Conservation (phyloP, 108 stramenopile species). For the Nitzschia sp. region DNA sequence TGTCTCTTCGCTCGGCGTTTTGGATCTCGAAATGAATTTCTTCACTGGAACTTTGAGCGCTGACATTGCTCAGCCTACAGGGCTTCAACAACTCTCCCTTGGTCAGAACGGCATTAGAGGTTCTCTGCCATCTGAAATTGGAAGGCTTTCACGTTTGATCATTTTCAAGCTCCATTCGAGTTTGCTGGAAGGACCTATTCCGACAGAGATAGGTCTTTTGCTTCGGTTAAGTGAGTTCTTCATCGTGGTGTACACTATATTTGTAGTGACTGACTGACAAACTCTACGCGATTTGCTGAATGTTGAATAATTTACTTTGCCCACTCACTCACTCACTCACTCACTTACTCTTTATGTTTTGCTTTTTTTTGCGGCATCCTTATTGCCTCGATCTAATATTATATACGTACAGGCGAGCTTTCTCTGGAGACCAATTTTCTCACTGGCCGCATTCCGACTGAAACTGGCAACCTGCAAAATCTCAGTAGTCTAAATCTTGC, state of each 20-base stretch:
- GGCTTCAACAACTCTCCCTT: not conserved
- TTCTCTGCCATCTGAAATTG: constrained; percentile 19
- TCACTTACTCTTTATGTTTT: not conserved
- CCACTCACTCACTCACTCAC: too few relatives aligned
- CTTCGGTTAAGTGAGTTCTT: not conserved
- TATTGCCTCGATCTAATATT: too few relatives aligned
- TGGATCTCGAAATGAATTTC: not conserved
- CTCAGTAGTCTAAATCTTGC: not conserved
- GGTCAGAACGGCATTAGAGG: not conserved
- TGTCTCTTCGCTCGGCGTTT: not conserved
- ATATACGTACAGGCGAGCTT: not conserved
- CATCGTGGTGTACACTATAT: not conserved
- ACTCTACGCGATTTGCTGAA: not conserved
- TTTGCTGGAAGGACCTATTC: constrained; percentile 3
- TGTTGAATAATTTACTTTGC: too few relatives aligned
- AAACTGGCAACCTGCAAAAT: constrained; percentile 5
- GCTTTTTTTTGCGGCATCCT: too few relatives aligned
- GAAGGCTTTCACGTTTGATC: not conserved
- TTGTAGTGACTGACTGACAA: not conserved
- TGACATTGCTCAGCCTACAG: not conserved
- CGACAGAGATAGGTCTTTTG: constrained; percentile 11
- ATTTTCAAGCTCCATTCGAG: not conserved
- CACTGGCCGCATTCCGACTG: constrained; percentile 21
- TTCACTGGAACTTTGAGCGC: not conserved
- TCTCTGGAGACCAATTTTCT: not conserved